Evolutionary conservation across 208 protist genomes (phyloP), one percentile per base, ranked within the genome.

Genomic region (Polymyxa betae): DNA sequence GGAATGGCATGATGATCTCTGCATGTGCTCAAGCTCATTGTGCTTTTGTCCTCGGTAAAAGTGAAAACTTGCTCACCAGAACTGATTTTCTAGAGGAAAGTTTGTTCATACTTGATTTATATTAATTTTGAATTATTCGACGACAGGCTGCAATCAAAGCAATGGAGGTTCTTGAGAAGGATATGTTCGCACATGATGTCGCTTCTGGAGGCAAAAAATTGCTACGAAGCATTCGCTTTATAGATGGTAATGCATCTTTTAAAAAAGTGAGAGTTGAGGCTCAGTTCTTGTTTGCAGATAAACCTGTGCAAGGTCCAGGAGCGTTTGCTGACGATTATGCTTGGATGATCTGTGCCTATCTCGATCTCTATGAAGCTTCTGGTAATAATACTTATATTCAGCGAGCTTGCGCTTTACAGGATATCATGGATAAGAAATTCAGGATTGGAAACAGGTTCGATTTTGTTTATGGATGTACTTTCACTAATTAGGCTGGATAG

Each of bases 1-100:
- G 72, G 72, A 89, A 89, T n/a, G 88, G 32, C 10, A 89, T 89
- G 88, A 72, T 72, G 88, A 89, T 89, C 60, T 77, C 49, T 20
- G 88, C 88, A 38, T 66, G 5, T 1, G 88, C 88, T 20, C 46
- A 44, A 38, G 5, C 16, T n/a, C 88, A 89, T 66, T 20, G 5
- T 5, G 88, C 45, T 20, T 44, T 89, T 32, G 38, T n/a, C 10
- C 12, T 66, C 24, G 77, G 77, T 16, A 68, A 16, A 29, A 88
- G 20, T 32, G n/a, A 66, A 5, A 44, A 60, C 38, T 88, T 64
- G 16, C 5, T 32, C 32, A 45, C 60, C 32, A 89, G 32, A 16
- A 5, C 12, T 64, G 38, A 89, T 32, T 40, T 35, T 72, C 88
- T 38, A 89, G 32, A 5, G 32, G 88, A 5, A 44, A 89, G 32